Evolutionary conservation across 768 basidiomycete species (phyloP).

Genomic region (Rhizopogon vinicolor): DNA sequence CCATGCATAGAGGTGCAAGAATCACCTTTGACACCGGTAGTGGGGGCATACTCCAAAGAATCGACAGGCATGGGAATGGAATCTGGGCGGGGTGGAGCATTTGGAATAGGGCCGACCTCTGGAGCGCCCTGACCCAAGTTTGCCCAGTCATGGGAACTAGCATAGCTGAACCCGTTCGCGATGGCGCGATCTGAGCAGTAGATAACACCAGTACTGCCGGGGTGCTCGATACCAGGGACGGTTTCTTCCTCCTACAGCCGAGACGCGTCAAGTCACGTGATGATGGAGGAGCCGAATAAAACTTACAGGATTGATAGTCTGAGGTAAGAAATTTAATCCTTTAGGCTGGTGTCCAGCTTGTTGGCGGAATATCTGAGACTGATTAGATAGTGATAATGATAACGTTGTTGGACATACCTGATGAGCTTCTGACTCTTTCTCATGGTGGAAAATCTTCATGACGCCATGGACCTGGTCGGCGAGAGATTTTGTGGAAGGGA

Average conservation of each 20-base stretch:
- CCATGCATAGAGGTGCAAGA: background rate
- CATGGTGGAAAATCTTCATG: constrained; percentile 64
- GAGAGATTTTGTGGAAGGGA: constrained; percentile 25
- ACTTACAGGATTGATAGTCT: constrained; percentile 67
- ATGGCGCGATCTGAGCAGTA: constrained; percentile 95
- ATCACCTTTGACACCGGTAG: constrained; percentile 82
- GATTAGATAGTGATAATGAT: constrained; percentile 3
- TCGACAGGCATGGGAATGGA: constrained; percentile 64
- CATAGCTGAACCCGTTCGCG: constrained; percentile 88
- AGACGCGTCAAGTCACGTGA: constrained; percentile 4
- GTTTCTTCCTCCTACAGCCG: constrained; percentile 73
- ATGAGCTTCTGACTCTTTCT: constrained; percentile 87
- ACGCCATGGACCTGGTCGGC: constrained; percentile 61
- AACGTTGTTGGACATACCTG: constrained; percentile 39
- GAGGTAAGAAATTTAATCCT: constrained; percentile 43
- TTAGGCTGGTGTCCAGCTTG: constrained; percentile 66
- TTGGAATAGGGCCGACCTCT: constrained; percentile 81
- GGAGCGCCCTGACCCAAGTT: constrained; percentile 93
- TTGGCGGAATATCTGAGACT: constrained; percentile 66
- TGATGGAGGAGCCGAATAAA: background rate
- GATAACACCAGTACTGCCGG: constrained; percentile 60
- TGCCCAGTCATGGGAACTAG: constrained; percentile 75
- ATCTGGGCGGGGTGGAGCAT: constrained; percentile 61
- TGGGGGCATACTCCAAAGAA: constrained; percentile 87
- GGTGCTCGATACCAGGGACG: constrained; percentile 82